Conservation (phyloP, 345 rosid species). For the Arabidopsis thaliana region TAIR10.1 NC_003071.7:16655501-16656000, state of each 20-base stretch:
- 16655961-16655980: constrained; percentile 37
- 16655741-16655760: constrained; percentile 13
- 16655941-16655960: constrained; percentile 41
- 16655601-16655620: constrained; percentile 15
- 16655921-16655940: constrained; percentile 30
- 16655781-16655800: neutral
- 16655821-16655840: constrained; percentile 41
- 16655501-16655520: neutral
- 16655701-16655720: neutral
- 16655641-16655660: constrained; percentile 14
- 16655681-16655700: neutral
- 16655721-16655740: constrained; percentile 13
- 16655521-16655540: neutral
- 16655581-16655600: neutral
- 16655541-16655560: neutral
- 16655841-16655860: constrained; percentile 12
- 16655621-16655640: constrained; percentile 22
- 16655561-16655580: neutral
- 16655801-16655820: neutral
- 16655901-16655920: constrained; percentile 13
- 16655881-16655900: constrained; percentile 29
- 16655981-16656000: constrained; percentile 40
- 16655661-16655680: constrained; percentile 28
- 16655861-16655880: neutral
- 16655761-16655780: constrained; percentile 35